These are phyloP conservation scores for Rugosomyces carneus DNA, from an alignment of 1,284 basidiomycete genomes.

Conservation along the genomic window DNA sequence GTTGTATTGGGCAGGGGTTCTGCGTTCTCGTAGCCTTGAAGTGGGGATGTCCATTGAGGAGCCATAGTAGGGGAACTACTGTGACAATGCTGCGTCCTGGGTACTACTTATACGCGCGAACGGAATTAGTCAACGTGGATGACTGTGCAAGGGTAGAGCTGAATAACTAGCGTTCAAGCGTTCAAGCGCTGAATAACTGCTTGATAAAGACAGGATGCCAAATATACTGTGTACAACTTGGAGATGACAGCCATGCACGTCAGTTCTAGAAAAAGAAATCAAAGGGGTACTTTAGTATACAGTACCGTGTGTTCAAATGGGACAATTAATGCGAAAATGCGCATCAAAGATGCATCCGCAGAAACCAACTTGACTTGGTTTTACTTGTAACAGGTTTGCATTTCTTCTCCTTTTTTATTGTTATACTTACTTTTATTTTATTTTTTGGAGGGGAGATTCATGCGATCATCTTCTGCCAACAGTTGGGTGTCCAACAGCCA, in stretches of 20 bases:
- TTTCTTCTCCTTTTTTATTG: conserved; percentile 3
- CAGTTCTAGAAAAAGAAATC: too few relatives aligned
- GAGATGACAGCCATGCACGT: too few relatives aligned
- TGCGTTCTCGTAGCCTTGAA: conserved; percentile 40
- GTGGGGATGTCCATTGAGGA: conserved; percentile 31
- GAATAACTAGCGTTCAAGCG: too few relatives aligned
- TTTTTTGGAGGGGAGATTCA: conserved; percentile 22
- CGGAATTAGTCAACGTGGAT: neutral
- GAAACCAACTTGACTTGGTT: too few relatives aligned
- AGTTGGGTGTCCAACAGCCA: conserved; percentile 30
- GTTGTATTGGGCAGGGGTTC: conserved; percentile 42
- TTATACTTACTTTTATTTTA: conserved; percentile 1
- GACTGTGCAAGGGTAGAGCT: neutral
- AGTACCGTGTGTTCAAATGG: conserved; percentile 16
- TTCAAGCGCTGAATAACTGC: too few relatives aligned
- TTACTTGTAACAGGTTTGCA: too few relatives aligned
- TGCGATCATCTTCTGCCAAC: conserved; percentile 28
- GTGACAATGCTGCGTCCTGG: too few relatives aligned
- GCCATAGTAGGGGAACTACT: conserved; percentile 12
- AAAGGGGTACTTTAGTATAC: too few relatives aligned
- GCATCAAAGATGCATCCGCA: conserved; percentile 17
- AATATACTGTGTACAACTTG: neutral
- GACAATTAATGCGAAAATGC: conserved; percentile 10
- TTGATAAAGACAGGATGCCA: neutral
- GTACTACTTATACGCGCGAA: neutral